Conservation (phyloP, 768 basidiomycete genomes). For the Suillus ampliporus region DNA sequence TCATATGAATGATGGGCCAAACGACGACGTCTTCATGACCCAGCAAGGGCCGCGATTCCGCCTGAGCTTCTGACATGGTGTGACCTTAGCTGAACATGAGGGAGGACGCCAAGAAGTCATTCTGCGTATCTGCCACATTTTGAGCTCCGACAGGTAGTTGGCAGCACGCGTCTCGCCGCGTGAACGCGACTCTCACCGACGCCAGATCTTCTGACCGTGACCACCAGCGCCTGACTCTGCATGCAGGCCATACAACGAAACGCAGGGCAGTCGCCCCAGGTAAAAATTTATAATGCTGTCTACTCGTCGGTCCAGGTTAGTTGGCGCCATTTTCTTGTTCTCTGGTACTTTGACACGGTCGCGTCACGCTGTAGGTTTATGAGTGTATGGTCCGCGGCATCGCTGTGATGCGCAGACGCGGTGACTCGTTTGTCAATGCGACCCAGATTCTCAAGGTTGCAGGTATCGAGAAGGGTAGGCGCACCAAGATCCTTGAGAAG, state of each 20-base stretch:
- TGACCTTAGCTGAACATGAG: constrained; percentile 5
- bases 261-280: constrained; percentile 52
- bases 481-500: constrained; percentile 97
- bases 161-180: constrained; percentile 33
- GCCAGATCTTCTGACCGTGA: constrained; percentile 34
- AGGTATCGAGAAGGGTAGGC: constrained; percentile 93
- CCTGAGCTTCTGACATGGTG: constrained; percentile 21
- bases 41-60: constrained; percentile 46
- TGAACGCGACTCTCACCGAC: constrained; percentile 12
- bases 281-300: constrained; percentile 93
- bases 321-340: not conserved
- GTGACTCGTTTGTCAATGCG: constrained; percentile 96
- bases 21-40: constrained; percentile 65
- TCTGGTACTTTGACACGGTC: constrained; percentile 18
- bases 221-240: constrained; percentile 16
- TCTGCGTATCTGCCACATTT: constrained; percentile 25
- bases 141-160: constrained; percentile 36
- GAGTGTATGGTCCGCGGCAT: constrained; percentile 99
- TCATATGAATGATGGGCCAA: constrained; percentile 83
- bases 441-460: constrained; percentile 99
- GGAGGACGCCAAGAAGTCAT: not conserved
- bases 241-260: constrained; percentile 37
- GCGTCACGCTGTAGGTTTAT: constrained; percentile 68
- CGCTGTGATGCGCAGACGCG: constrained; percentile 95
- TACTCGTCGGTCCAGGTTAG: constrained; percentile 87